These are phyloP conservation scores for Vigna reflexopilosa DNA, from an alignment of 306 rosid species.

Conservation along the genomic window DNA sequence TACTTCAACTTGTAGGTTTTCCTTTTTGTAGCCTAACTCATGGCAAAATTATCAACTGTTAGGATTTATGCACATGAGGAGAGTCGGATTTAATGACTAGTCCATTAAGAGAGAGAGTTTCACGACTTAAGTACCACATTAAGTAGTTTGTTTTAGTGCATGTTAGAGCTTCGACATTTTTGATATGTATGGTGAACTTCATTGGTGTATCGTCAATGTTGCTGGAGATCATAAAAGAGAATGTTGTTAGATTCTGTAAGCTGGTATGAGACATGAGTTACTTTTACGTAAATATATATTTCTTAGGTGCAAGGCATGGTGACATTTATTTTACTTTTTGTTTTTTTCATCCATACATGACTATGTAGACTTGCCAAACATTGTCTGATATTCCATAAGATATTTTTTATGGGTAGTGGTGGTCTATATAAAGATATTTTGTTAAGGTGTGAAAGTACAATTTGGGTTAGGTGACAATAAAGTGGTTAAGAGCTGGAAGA, in stretches of 20 bases:
- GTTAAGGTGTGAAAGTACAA: not conserved
- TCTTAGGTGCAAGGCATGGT: slow-evolving; percentile 6
- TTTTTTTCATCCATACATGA: slow-evolving; percentile 6
- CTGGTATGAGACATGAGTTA: slow-evolving; percentile 18
- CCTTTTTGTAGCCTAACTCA: not conserved
- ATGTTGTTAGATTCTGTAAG: slow-evolving; percentile 21
- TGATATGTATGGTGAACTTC: slow-evolving; percentile 9
- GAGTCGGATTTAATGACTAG: not conserved
- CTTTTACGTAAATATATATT: slow-evolving; percentile 5
- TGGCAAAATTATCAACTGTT: not conserved
- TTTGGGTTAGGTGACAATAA: not conserved
- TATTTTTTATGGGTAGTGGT: not conserved
- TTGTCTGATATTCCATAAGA: slow-evolving; percentile 8
- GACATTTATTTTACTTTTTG: slow-evolving; percentile 18
- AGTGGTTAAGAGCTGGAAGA: not conserved
- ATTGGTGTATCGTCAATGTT: slow-evolving; percentile 6
- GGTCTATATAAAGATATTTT: not conserved
- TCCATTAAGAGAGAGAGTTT: not conserved
- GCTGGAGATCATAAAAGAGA: not conserved
- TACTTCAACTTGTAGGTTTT: not conserved
- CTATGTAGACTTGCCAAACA: slow-evolving; percentile 15
- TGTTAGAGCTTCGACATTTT: slow-evolving; percentile 5
- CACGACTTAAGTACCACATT: not conserved
- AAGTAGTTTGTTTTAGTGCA: not conserved
- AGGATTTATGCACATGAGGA: not conserved